Evolutionary conservation across 768 basidiomycete species (phyloP).

Genomic region (Gloeopeniophorella convolvens): DNA sequence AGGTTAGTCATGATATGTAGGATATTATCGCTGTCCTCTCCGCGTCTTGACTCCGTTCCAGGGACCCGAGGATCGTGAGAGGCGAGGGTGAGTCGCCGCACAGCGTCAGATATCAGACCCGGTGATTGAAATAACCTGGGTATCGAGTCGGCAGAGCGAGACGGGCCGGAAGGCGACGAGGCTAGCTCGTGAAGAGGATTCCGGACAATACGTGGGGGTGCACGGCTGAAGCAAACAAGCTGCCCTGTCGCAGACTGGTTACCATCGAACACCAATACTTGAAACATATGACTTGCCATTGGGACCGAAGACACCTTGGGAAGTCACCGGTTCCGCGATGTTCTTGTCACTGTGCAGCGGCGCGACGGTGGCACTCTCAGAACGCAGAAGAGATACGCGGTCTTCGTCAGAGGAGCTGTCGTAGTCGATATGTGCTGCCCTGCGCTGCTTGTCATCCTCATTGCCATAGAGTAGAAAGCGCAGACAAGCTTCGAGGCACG

Average conservation of each 20-base stretch:
- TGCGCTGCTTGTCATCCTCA: conserved; percentile 45
- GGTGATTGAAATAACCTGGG: conserved; percentile 51
- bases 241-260: conserved; percentile 48
- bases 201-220: conserved; percentile 65
- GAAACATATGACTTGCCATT: conserved; percentile 49
- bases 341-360: conserved; percentile 65
- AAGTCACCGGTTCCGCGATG: conserved; percentile 76
- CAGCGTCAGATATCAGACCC: conserved; percentile 65
- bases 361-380: conserved; percentile 46
- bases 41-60: conserved; percentile 34
- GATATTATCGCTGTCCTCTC: conserved; percentile 51
- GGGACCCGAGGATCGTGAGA: conserved; percentile 47
- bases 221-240: conserved; percentile 80
- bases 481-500: conserved; percentile 80
- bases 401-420: conserved; percentile 68
- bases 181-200: conserved; percentile 45
- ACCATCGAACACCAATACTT: not conserved
- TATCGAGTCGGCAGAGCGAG: conserved; percentile 23
- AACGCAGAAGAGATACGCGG: conserved; percentile 27
- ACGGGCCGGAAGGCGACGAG: conserved; percentile 34
- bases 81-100: conserved; percentile 55
- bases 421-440: conserved; percentile 39
- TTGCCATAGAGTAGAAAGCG: conserved; percentile 71
- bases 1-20: conserved; percentile 76
- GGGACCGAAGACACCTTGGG: conserved; percentile 84